A percentile compares a stretch with the other conserved stretches of the same genome.
Conservation (phyloP, 495 filamentous ascomycete genomes). For the Penicillium cinerascens region DNA sequence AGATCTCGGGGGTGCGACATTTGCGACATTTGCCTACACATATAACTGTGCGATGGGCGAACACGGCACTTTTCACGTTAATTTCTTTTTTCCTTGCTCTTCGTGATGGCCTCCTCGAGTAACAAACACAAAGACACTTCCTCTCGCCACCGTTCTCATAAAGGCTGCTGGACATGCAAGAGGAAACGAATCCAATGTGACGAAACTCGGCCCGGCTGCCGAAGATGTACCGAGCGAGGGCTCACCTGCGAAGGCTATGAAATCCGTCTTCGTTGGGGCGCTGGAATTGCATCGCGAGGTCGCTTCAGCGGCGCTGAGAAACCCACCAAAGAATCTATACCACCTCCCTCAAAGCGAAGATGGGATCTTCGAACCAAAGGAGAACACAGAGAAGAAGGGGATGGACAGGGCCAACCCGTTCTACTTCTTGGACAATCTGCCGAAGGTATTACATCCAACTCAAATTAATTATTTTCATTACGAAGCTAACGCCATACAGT, state of each 20-base stretch:
- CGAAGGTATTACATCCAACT: slow-evolving; percentile 7
- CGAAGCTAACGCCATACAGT: neutral
- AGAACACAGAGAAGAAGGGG: slow-evolving; percentile 1
- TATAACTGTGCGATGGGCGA: slow-evolving; percentile 14
- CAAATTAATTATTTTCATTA: no score
- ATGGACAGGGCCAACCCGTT: slow-evolving; percentile 15
- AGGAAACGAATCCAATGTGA: slow-evolving; percentile 28
- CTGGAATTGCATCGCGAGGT: slow-evolving; percentile 29
- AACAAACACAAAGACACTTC: slow-evolving; percentile 14
- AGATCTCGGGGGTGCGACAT: neutral
- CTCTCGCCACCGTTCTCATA: slow-evolving; percentile 23
- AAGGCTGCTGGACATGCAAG: slow-evolving; percentile 34
- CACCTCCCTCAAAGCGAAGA: slow-evolving; percentile 21
- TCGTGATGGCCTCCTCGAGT: slow-evolving; percentile 9
- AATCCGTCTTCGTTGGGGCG: slow-evolving; percentile 29
- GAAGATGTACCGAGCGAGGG: slow-evolving; percentile 18
- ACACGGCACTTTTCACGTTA: neutral
- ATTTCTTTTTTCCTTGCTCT: neutral
- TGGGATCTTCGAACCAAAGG: slow-evolving; percentile 24
- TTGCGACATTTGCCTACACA: slow-evolving; percentile 5
- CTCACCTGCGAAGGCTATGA: slow-evolving; percentile 28
- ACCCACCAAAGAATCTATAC: slow-evolving; percentile 24
- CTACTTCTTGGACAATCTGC: slow-evolving; percentile 6
- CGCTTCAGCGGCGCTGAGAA: slow-evolving; percentile 27
- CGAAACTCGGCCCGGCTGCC: slow-evolving; percentile 21